Conservation (phyloP, 805 yeast genomes). For the Priceomyces haplophilus region DNA sequence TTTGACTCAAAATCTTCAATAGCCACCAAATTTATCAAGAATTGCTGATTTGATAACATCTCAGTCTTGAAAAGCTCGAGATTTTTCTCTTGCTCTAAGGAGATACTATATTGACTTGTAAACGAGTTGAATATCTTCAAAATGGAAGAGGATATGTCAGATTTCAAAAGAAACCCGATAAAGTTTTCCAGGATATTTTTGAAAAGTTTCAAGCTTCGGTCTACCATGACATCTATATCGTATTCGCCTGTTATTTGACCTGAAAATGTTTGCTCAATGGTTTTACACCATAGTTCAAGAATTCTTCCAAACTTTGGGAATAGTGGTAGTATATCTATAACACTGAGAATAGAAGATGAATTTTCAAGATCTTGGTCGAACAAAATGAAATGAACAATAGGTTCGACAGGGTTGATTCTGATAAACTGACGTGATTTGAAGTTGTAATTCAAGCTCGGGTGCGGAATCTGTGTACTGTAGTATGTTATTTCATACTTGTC, state of each 20-base stretch:
- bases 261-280: constrained; percentile 7
- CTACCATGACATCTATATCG: constrained; percentile 33
- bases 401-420: constrained; percentile 60
- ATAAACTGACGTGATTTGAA: constrained; percentile 35
- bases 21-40: constrained; percentile 27
- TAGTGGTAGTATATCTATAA: constrained; percentile 32
- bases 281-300: constrained; percentile 18
- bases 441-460: constrained; percentile 45
- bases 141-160: constrained; percentile 55
- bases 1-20: constrained; percentile 10
- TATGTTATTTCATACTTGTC: constrained; percentile 18
- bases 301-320: constrained; percentile 31
- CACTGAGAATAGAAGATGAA: constrained; percentile 14
- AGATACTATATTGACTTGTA: constrained; percentile 14
- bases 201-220: constrained; percentile 52
- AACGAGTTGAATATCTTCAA: constrained; percentile 49
- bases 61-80: constrained; percentile 51
- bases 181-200: constrained; percentile 56
- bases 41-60: constrained; percentile 50
- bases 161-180: constrained; percentile 67
- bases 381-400: constrained; percentile 71
- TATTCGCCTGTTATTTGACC: constrained; percentile 16
- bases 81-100: constrained; percentile 17
- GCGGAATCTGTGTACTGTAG: constrained; percentile 26
- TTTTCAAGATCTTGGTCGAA: constrained; percentile 15